Evolutionary conservation across 768 basidiomycete species (phyloP).

Genomic region (Suillus sp.): DNA sequence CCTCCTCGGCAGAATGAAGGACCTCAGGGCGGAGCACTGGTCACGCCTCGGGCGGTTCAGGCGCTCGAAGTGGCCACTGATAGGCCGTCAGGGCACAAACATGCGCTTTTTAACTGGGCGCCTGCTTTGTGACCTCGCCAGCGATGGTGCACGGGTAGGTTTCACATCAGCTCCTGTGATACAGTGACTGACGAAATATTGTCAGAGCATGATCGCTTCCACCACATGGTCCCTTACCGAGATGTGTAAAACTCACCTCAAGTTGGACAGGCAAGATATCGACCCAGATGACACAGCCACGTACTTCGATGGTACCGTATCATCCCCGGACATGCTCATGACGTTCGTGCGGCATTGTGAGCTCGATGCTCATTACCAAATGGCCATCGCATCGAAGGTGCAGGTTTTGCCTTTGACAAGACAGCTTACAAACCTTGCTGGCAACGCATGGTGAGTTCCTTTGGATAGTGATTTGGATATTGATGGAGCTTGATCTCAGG

Average conservation of each 20-base stretch:
- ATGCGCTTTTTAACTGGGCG: slow-evolving; percentile 82
- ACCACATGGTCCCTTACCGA: slow-evolving; percentile 98
- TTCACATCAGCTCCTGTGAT: neutral
- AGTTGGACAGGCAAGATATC: slow-evolving; percentile 86
- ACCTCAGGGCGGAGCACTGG: slow-evolving; percentile 91
- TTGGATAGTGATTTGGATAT: neutral
- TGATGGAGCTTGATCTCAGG: slow-evolving; percentile 46
- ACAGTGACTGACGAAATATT: neutral
- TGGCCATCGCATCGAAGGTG: slow-evolving; percentile 94
- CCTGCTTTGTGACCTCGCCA: slow-evolving; percentile 88
- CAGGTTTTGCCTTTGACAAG: slow-evolving; percentile 91
- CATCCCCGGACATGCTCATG: slow-evolving; percentile 73
- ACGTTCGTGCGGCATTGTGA: slow-evolving; percentile 94
- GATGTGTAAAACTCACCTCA: slow-evolving; percentile 92
- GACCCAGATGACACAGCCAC: slow-evolving; percentile 93
- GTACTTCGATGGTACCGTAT: slow-evolving; percentile 84
- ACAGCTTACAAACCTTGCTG: slow-evolving; percentile 93
- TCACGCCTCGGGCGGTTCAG: slow-evolving; percentile 91
- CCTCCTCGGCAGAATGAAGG: slow-evolving; percentile 86
- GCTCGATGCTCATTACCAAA: slow-evolving; percentile 93
- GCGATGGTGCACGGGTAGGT: slow-evolving; percentile 88
- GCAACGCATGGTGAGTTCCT: slow-evolving; percentile 84
- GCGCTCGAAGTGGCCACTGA: slow-evolving; percentile 77
- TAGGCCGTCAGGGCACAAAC: slow-evolving; percentile 84
- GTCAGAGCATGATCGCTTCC: slow-evolving; percentile 91